These are phyloP conservation scores for Lantana camara DNA, from an alignment of 257 asterid species.

Conservation along the genomic window DNA sequence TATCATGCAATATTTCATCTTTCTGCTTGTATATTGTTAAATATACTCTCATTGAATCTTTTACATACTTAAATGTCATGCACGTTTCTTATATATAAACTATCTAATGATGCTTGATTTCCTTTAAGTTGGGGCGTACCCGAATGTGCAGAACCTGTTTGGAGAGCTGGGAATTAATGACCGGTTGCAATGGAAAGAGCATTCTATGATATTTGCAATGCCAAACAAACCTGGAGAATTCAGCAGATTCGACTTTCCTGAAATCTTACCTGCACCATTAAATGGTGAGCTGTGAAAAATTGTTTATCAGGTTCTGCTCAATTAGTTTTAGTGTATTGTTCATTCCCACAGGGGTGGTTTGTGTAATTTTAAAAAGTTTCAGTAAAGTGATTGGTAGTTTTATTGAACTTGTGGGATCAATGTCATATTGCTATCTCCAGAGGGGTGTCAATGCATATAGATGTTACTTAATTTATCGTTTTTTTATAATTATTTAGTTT, in stretches of 20 bases:
- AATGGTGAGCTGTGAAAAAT: slow-evolving; percentile 54
- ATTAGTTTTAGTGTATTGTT: too few relatives aligned
- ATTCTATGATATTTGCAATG: slow-evolving; percentile 98
- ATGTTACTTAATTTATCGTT: too few relatives aligned
- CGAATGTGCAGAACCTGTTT: slow-evolving; percentile 94
- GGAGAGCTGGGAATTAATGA: slow-evolving; percentile 96
- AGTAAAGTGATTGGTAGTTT: too few relatives aligned
- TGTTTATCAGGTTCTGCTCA: not conserved
- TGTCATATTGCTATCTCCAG: too few relatives aligned
- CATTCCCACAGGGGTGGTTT: too few relatives aligned
- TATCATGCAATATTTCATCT: slow-evolving; percentile 1
- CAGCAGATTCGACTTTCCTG: slow-evolving; percentile 94
- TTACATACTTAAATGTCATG: not conserved
- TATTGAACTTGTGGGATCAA: too few relatives aligned
- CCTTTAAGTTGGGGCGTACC: slow-evolving; percentile 95
- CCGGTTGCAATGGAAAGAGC: slow-evolving; percentile 98
- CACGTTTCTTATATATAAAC: slow-evolving; percentile 24
- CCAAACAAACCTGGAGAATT: slow-evolving; percentile 96
- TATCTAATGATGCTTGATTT: slow-evolving; percentile 47
- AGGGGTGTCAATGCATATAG: too few relatives aligned
- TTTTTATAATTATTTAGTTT: too few relatives aligned
- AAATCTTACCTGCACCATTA: slow-evolving; percentile 84
- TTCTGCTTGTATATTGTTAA: slow-evolving; percentile 2
- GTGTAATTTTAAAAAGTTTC: too few relatives aligned
- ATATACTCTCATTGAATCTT: not conserved